Evolutionary conservation across 2,329 filamentous ascomycete genomes (phyloP).

Genomic region (Sarocladium strictum): DNA sequence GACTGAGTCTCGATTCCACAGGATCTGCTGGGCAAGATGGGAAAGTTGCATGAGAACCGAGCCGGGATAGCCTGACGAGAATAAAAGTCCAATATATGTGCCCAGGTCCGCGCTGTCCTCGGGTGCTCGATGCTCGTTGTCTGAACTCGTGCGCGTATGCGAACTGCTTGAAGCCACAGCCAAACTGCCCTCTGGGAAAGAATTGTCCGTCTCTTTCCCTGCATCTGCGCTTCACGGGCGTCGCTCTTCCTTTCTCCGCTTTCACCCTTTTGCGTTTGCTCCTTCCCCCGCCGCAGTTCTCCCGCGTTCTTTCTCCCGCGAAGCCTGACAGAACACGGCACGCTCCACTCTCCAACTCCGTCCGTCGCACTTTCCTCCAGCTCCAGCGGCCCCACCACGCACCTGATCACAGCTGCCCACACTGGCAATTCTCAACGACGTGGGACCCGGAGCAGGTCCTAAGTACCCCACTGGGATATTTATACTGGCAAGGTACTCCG

Average conservation of each 20-base stretch:
- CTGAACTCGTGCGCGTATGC: no score
- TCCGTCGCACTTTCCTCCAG: neutral
- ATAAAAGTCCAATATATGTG: neutral
- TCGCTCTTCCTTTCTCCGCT: neutral
- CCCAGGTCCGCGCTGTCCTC: no score
- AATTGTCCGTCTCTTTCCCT: neutral
- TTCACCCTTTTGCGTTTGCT: neutral
- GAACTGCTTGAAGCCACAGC: no score
- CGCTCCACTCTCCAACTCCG: neutral
- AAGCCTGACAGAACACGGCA: neutral
- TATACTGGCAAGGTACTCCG: neutral
- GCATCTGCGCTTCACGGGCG: neutral
- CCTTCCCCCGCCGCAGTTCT: no score
- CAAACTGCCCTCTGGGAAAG: no score
- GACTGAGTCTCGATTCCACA: neutral
- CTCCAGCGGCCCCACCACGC: neutral
- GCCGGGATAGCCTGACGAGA: neutral
- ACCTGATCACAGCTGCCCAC: slow-evolving; percentile 2
- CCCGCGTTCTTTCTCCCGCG: no score
- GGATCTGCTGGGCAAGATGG: neutral
- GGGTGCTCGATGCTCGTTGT: no score
- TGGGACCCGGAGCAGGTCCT: neutral
- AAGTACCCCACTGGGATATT: neutral
- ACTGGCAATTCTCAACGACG: slow-evolving; percentile 5
- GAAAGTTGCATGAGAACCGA: neutral